phyloP scores from a whole-genome alignment of 352 stramenopile genomes.

The Globisporangium parvum region DNA sequence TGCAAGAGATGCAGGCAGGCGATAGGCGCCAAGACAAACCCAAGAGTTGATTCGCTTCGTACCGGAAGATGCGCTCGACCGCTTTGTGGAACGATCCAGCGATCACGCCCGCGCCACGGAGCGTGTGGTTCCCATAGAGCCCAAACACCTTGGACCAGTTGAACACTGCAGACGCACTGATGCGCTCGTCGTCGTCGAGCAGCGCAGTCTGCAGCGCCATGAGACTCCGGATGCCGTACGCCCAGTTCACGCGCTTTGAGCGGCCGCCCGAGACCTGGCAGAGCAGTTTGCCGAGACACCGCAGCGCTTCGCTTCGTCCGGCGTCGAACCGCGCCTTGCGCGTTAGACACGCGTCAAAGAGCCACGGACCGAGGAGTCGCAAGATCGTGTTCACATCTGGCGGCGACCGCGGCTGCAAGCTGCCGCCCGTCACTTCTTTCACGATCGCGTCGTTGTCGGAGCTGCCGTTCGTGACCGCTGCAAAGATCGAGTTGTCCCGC shows the following conservation, averaged over 20 bases:
- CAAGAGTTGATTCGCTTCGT: neutral
- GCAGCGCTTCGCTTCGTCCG: slow-evolving; percentile 66
- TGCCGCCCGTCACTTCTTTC: slow-evolving; percentile 19
- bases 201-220: slow-evolving; percentile 77
- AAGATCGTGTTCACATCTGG: slow-evolving; percentile 84
- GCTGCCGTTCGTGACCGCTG: slow-evolving; percentile 32
- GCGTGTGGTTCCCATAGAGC: slow-evolving; percentile 76
- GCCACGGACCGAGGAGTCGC: slow-evolving; percentile 70
- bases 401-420: slow-evolving; percentile 40
- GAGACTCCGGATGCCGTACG: slow-evolving; percentile 75
- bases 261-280: slow-evolving; percentile 62
- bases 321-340: slow-evolving; percentile 63
- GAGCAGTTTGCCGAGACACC: slow-evolving; percentile 70
- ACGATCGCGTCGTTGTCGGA: slow-evolving; percentile 15
- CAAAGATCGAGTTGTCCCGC: slow-evolving; percentile 37
- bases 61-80: slow-evolving; percentile 73
- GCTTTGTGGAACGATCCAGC: slow-evolving; percentile 76
- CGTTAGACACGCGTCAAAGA: slow-evolving; percentile 81
- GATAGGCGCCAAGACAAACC: neutral
- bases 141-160: slow-evolving; percentile 84
- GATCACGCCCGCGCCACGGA: slow-evolving; percentile 72
- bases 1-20: neutral
- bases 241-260: slow-evolving; percentile 78
- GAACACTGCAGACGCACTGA: slow-evolving; percentile 70
- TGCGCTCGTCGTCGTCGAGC: slow-evolving; percentile 76